Conservation (phyloP, 352 stramenopile genomes). For the Phytophthora rubi region DNA sequence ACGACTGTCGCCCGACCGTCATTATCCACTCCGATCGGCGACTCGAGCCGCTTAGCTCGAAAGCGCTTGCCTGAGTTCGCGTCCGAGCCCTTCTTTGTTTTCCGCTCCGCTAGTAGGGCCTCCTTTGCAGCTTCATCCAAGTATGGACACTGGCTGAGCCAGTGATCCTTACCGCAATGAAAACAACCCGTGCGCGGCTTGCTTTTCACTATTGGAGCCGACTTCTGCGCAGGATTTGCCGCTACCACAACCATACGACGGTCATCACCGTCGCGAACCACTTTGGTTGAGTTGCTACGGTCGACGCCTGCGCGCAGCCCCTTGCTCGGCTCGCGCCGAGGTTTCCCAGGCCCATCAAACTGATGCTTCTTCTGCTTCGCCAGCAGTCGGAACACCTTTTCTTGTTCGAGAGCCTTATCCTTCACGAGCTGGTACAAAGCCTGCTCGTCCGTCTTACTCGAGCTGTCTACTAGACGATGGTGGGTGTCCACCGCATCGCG, state of each 20-base stretch:
- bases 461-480: constrained; percentile 1
- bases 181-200: constrained; percentile 16
- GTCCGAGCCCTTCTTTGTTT: neutral
- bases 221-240: too few relatives aligned
- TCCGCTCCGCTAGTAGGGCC: constrained; percentile 4
- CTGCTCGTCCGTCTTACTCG: constrained; percentile 8
- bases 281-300: too few relatives aligned
- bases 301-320: too few relatives aligned
- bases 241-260: too few relatives aligned
- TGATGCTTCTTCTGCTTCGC: neutral
- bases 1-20: neutral
- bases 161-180: constrained; percentile 24
- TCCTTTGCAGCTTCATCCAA: constrained; percentile 13
- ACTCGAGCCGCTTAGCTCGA: constrained; percentile 1
- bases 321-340: too few relatives aligned
- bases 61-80: neutral
- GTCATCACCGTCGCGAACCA: too few relatives aligned
- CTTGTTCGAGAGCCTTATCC: constrained; percentile 30
- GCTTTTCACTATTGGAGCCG: neutral
- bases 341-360: too few relatives aligned
- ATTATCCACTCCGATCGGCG: neutral
- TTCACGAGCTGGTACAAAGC: constrained; percentile 15
- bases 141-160: constrained; percentile 10
- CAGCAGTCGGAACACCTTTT: constrained; percentile 9
- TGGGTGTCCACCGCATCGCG: constrained; percentile 14